These are phyloP conservation scores for Breynia disticha DNA, from an alignment of 441 rosid species.

Conservation along the genomic window DNA sequence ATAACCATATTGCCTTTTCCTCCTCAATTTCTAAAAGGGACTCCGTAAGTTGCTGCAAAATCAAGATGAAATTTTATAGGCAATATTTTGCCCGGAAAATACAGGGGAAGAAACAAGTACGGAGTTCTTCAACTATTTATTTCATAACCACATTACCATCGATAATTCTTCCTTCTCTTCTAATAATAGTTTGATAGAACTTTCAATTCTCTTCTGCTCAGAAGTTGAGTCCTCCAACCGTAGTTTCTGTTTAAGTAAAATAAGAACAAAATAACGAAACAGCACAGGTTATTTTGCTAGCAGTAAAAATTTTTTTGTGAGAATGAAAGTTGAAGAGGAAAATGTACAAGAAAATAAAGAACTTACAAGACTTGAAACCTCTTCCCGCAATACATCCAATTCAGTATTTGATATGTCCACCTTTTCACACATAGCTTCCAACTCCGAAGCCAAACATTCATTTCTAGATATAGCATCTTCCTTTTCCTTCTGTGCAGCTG, in stretches of 20 bases:
- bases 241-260: constrained; percentile 33
- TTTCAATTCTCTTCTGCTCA: constrained; percentile 47
- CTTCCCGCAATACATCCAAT: constrained; percentile 41
- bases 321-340: constrained; percentile 8
- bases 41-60: constrained; percentile 67
- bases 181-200: constrained; percentile 34
- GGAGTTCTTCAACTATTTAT: not conserved
- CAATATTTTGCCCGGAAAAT: constrained; percentile 7
- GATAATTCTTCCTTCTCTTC: constrained; percentile 92
- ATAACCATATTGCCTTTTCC: constrained; percentile 75
- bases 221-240: constrained; percentile 54
- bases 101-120: not conserved
- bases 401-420: constrained; percentile 39
- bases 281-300: constrained; percentile 2
- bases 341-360: constrained; percentile 12
- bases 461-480: constrained; percentile 41
- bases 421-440: constrained; percentile 41
- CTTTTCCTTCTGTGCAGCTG: constrained; percentile 43
- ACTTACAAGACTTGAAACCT: constrained; percentile 48
- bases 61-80: constrained; percentile 9
- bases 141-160: constrained; percentile 38
- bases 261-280: constrained; percentile 6
- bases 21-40: constrained; percentile 89
- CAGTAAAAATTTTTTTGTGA: not conserved
- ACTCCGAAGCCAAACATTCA: constrained; percentile 43